Percentiles rank a stretch among this genome's conserved stretches.
These are phyloP conservation scores for Suhomyces kilbournensis DNA, from an alignment of 805 yeast genomes.

Conservation along the genomic window DNA sequence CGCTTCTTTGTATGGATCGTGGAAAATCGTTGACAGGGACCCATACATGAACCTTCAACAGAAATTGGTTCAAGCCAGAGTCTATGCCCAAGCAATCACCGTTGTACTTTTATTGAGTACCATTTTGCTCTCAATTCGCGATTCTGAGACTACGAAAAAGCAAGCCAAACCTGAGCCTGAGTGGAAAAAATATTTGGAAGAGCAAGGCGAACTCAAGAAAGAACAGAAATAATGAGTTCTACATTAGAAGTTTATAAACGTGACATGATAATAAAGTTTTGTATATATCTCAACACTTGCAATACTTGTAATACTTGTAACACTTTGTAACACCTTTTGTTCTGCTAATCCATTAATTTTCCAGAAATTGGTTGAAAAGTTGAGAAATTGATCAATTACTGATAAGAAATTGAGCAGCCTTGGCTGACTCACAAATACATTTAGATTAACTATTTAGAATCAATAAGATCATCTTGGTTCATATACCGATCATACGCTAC, in stretches of 20 bases:
- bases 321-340: too few relatives aligned
- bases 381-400: too few relatives aligned
- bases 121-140: constrained; percentile 22
- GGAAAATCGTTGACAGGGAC: constrained; percentile 26
- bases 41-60: constrained; percentile 24
- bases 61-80: constrained; percentile 28
- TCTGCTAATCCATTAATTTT: too few relatives aligned
- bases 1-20: constrained; percentile 32
- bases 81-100: constrained; percentile 28
- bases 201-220: constrained; percentile 4
- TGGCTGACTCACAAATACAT: too few relatives aligned
- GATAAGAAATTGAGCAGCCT: too few relatives aligned
- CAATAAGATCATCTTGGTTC: neutral
- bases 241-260: neutral
- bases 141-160: constrained; percentile 20
- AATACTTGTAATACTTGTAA: too few relatives aligned
- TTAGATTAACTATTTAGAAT: too few relatives aligned
- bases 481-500: neutral
- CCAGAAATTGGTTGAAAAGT: too few relatives aligned
- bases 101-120: constrained; percentile 26
- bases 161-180: constrained; percentile 23
- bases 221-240: neutral
- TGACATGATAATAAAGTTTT: neutral
- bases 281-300: too few relatives aligned
- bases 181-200: constrained; percentile 16